Evolutionary conservation across 768 basidiomycete species (phyloP), one percentile per base, ranked within the genome.

Genomic region (Agaricus sinodeliciosus): DNA sequence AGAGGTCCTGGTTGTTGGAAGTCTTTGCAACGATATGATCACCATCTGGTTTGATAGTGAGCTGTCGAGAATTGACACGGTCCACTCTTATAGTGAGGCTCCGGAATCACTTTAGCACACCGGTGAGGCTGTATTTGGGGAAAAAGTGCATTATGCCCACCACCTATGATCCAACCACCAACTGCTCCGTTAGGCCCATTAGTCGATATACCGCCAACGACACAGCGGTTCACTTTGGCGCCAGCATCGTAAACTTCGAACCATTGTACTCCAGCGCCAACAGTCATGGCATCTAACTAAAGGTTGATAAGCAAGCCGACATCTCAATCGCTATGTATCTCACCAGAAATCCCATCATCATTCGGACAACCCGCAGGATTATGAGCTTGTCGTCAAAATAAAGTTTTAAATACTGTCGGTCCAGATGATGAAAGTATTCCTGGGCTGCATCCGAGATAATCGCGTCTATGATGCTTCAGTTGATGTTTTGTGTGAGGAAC

Each of bases 141-240:
- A 4, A 72, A 64, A 11, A 77, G 54, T 6, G 63, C 56, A 39
- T 72, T 73, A 48, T 80, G 76, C 0, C 78, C 76, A 5, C 74
- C 77, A 9, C 78, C 79, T 22, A 67, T 60, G 4, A 74, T 54
- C 73, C 75, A 80, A 13, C 77, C 78, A 34, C 75, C 77, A n/a
- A 71, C 68, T 26, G 76, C 69, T 35, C 76, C 78, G 3, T 79
- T 66, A 3, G 75, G 70, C n/a, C 68, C 75, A 6, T 67, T 67
- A 0, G 37, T 11, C 7, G 70, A 69, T 3, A 67, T 16, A 13
- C 73, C 79, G 4, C 80, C 80, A 6, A 80, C 68, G 28, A 81
- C 63, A 42, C 71, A 60, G 7, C 72, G 42, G 69, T 0, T 65
- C 67, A 19, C 72, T 56, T 3, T 62, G 55, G 73, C 61, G 4